Percentiles rank a stretch among this genome's conserved stretches.
phyloP scores from a whole-genome alignment of 2,329 filamentous ascomycete species.

The Fonsecaea multimorphosa region DNA sequence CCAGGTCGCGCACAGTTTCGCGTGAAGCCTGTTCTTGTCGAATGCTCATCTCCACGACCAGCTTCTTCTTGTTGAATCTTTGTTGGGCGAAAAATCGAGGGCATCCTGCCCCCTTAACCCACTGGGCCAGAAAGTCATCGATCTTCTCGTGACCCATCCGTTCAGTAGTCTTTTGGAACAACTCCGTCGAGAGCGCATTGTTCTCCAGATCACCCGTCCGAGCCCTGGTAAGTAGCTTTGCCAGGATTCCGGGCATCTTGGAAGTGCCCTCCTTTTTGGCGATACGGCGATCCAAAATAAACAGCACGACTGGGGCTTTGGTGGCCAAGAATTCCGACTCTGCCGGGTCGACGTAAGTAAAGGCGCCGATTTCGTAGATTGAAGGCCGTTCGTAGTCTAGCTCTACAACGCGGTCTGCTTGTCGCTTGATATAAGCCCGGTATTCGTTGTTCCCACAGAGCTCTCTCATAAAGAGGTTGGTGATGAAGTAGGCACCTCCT shows the following conservation, averaged over 20 bases:
- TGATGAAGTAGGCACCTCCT: slow-evolving; percentile 92
- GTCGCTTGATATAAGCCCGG: slow-evolving; percentile 83
- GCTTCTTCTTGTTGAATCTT: slow-evolving; percentile 95
- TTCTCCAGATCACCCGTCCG: slow-evolving; percentile 79
- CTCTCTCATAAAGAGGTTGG: slow-evolving; percentile 87
- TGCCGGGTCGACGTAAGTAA: slow-evolving; percentile 79
- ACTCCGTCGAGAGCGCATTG: slow-evolving; percentile 72
- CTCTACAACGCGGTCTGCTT: slow-evolving; percentile 81
- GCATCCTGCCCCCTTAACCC: slow-evolving; percentile 87
- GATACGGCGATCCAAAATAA: slow-evolving; percentile 89
- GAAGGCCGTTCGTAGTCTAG: slow-evolving; percentile 82
- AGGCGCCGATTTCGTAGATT: slow-evolving; percentile 77
- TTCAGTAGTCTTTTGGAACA: slow-evolving; percentile 84
- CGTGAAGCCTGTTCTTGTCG: slow-evolving; percentile 72
- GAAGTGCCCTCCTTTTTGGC: slow-evolving; percentile 85
- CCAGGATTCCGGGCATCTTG: slow-evolving; percentile 83
- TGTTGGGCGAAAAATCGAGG: slow-evolving; percentile 86
- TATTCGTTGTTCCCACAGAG: slow-evolving; percentile 96
- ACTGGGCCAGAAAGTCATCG: slow-evolving; percentile 91
- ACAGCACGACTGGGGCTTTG: slow-evolving; percentile 89
- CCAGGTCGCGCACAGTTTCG: slow-evolving; percentile 63
- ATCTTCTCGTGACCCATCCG: slow-evolving; percentile 85
- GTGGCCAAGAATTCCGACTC: slow-evolving; percentile 88
- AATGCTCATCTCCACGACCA: slow-evolving; percentile 91
- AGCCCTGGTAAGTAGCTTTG: slow-evolving; percentile 82